Conservation (phyloP, 176 grass and related monocot genomes). For the Oryza australiensis region DNA sequence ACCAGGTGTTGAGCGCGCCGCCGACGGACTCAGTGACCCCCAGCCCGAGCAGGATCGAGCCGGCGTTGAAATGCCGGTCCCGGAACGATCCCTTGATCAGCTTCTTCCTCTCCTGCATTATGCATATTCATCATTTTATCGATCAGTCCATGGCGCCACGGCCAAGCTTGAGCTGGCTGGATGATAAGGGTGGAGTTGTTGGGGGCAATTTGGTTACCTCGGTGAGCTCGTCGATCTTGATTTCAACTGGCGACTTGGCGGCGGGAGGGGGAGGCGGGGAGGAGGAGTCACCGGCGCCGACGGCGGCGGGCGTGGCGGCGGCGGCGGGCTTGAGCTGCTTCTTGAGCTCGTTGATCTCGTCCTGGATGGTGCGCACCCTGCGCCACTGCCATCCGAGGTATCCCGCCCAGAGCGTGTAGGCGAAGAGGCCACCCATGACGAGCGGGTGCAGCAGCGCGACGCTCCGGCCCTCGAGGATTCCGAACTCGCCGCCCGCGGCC, state of each 20-base stretch:
- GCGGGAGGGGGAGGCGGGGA: constrained; percentile 13
- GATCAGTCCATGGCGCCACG: too few relatives aligned
- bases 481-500: constrained; percentile 70
- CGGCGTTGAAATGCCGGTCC: constrained; percentile 87
- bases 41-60: constrained; percentile 80
- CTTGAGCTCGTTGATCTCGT: constrained; percentile 89
- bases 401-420: constrained; percentile 86
- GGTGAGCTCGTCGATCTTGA: constrained; percentile 77
- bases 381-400: constrained; percentile 99
- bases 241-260: constrained; percentile 46
- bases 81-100: constrained; percentile 71
- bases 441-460: constrained; percentile 78
- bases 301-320: constrained; percentile 39
- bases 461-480: constrained; percentile 82
- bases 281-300: constrained; percentile 26
- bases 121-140: too few relatives aligned
- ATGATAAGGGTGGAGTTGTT: not conserved
- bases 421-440: constrained; percentile 81
- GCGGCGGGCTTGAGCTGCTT: constrained; percentile 68
- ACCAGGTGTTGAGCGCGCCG: constrained; percentile 79
- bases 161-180: not conserved
- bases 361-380: constrained; percentile 81
- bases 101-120: constrained; percentile 73
- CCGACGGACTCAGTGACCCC: constrained; percentile 76
- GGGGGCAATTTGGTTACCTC: constrained; percentile 40